Evolutionary conservation across 2,329 filamentous ascomycete genomes (phyloP).

Genomic region (Chaetomium strumarium): DNA sequence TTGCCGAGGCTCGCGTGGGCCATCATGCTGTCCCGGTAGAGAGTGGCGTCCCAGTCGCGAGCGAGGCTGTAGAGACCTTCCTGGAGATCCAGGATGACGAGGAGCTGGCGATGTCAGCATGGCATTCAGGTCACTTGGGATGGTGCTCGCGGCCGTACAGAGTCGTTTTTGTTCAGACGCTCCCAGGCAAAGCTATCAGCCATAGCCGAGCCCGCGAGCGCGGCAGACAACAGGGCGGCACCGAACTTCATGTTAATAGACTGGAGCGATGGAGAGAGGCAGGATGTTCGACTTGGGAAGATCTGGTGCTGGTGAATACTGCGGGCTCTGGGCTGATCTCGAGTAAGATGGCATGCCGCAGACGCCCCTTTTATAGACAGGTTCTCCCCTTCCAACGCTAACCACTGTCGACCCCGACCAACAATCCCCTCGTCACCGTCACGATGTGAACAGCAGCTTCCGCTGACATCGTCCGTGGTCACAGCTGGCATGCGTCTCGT

Average conservation of each 20-base stretch:
- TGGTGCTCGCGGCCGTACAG: constrained; percentile 17
- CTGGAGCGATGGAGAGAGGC: neutral
- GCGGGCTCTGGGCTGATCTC: neutral
- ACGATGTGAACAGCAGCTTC: neutral
- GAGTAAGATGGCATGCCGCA: neutral
- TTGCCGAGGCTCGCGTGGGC: constrained; percentile 62
- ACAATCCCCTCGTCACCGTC: neutral
- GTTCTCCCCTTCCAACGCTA: neutral
- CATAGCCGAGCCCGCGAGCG: constrained; percentile 16
- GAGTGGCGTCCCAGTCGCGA: constrained; percentile 59
- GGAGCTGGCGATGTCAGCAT: constrained; percentile 32
- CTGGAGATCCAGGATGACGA: constrained; percentile 56
- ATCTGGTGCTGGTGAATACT: constrained; percentile 3
- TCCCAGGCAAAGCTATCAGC: constrained; percentile 26
- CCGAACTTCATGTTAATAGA: constrained; percentile 20
- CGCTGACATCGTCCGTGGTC: neutral
- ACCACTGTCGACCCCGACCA: too few relatives aligned
- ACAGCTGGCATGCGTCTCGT: neutral
- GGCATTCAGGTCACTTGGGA: neutral
- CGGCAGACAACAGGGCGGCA: constrained; percentile 15
- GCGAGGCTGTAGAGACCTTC: constrained; percentile 54
- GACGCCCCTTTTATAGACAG: constrained; percentile 6
- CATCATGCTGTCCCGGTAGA: constrained; percentile 61
- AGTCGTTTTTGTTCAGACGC: constrained; percentile 29
- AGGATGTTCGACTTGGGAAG: neutral